These are phyloP conservation scores for Mortierella antarctica DNA, from an alignment of 192 early-diverging fungal species.

Conservation along the genomic window DNA sequence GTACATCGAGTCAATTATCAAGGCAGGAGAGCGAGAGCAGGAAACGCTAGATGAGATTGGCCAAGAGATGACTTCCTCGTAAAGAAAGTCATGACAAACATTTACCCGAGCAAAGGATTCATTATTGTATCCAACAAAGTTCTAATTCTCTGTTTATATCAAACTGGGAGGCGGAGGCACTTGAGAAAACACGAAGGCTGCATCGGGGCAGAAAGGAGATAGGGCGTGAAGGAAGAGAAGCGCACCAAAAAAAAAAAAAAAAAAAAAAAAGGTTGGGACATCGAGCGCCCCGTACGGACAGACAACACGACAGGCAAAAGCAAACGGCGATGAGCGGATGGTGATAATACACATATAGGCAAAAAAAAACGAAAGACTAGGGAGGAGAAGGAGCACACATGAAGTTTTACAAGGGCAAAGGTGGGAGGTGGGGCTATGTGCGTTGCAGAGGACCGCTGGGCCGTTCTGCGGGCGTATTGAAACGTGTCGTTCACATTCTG, in stretches of 20 bases:
- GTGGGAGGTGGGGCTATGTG: not conserved
- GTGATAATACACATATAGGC: constrained; percentile 6
- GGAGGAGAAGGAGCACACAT: not conserved
- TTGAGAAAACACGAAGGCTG: too few species aligned
- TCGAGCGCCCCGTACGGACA: too few species aligned
- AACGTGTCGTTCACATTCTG: too few species aligned
- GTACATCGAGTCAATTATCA: constrained; percentile 39
- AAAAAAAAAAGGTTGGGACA: not conserved
- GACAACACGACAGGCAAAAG: too few species aligned
- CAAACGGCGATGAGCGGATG: not conserved
- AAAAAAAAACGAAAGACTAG: not conserved
- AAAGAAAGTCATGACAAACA: not conserved
- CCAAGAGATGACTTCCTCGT: constrained; percentile 7
- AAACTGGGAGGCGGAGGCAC: too few species aligned
- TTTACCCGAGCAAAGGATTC: not conserved
- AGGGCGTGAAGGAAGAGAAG: not conserved
- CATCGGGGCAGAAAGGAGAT: too few species aligned
- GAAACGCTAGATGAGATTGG: not conserved
- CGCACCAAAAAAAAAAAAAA: not conserved
- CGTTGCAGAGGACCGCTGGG: too few species aligned
- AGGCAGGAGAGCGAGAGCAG: constrained; percentile 23
- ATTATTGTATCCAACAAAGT: too few species aligned
- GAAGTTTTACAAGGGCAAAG: not conserved
- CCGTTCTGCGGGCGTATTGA: constrained; percentile 5
- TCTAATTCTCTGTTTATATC: too few species aligned